Conservation (phyloP, 1,139 yeast genomes). For the Hansenula lynferdii region DNA sequence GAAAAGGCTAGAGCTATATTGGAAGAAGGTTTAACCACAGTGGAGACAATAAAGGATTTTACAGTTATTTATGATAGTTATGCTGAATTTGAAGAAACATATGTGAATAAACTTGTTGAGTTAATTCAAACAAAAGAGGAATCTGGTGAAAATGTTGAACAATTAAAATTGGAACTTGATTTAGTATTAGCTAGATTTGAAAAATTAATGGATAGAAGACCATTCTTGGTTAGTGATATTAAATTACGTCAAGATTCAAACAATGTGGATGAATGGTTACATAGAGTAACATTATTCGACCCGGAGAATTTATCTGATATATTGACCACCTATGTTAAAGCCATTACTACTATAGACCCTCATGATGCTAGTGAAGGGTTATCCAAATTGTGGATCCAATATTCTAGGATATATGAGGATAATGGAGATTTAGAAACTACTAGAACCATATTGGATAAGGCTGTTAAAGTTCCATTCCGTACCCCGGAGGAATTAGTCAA, state of each 20-base stretch:
- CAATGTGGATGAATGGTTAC: slow-evolving; percentile 65
- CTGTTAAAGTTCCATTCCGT: slow-evolving; percentile 66
- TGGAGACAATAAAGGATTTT: slow-evolving; percentile 58
- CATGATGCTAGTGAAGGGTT: slow-evolving; percentile 40
- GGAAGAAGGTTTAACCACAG: slow-evolving; percentile 39
- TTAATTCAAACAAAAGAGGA: slow-evolving; percentile 18
- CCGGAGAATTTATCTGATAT: slow-evolving; percentile 33
- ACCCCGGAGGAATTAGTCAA: slow-evolving; percentile 60
- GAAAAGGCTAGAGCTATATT: slow-evolving; percentile 44
- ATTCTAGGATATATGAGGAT: slow-evolving; percentile 60
- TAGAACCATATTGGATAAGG: slow-evolving; percentile 56
- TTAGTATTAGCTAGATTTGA: slow-evolving; percentile 49
- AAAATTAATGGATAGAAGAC: slow-evolving; percentile 47
- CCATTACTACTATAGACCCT: slow-evolving; percentile 67
- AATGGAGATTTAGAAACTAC: slow-evolving; percentile 57
- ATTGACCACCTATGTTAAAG: slow-evolving; percentile 57
- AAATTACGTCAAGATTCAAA: slow-evolving; percentile 58
- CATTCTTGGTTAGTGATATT: slow-evolving; percentile 59
- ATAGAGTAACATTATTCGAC: slow-evolving; percentile 43
- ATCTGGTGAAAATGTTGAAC: slow-evolving; percentile 10
- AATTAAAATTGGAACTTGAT: slow-evolving; percentile 27
- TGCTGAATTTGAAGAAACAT: slow-evolving; percentile 56
- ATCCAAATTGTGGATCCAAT: slow-evolving; percentile 62
- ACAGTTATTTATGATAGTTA: slow-evolving; percentile 59
- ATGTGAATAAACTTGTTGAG: slow-evolving; percentile 35